Percentiles rank a stretch among this genome's conserved stretches.
Conservation (phyloP, 331 rosid species). For the Dryas integrifolia region DNA sequence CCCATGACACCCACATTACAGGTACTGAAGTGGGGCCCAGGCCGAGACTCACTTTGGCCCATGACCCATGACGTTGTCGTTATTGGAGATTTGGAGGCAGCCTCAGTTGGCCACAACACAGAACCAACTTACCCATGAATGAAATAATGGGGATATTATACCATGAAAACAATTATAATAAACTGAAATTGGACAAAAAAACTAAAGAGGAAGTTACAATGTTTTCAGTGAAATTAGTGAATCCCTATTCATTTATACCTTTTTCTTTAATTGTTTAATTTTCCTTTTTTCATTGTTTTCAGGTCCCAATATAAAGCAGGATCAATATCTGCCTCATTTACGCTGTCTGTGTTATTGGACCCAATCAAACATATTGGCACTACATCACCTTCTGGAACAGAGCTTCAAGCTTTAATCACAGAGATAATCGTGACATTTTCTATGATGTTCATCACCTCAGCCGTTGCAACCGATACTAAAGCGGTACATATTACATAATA, state of each 20-base stretch:
- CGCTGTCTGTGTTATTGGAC: slow-evolving; percentile 43
- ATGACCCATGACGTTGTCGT: not conserved
- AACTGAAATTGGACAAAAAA: no score
- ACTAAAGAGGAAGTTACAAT: no score
- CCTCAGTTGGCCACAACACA: no score
- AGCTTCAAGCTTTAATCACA: slow-evolving; percentile 53
- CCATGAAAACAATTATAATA: no score
- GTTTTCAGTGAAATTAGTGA: no score
- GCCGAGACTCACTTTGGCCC: not conserved
- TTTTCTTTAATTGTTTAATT: no score
- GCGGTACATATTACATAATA: slow-evolving; percentile 41
- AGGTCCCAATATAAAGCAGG: slow-evolving; percentile 72
- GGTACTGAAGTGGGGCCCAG: not conserved
- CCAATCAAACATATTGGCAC: slow-evolving; percentile 55
- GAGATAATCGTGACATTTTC: slow-evolving; percentile 66
- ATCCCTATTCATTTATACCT: no score
- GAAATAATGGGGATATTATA: no score
- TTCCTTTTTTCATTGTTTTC: not conserved
- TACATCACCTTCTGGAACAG: slow-evolving; percentile 64
- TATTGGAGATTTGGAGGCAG: no score
- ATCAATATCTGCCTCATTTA: slow-evolving; percentile 67
- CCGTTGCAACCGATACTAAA: slow-evolving; percentile 69
- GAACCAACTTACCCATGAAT: no score
- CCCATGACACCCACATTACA: not conserved
- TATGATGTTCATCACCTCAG: slow-evolving; percentile 71